Evolutionary conservation across 1,139 yeast genomes (phyloP), one percentile per base, ranked within the genome.

Genomic region (Scheffersomyces titani): DNA sequence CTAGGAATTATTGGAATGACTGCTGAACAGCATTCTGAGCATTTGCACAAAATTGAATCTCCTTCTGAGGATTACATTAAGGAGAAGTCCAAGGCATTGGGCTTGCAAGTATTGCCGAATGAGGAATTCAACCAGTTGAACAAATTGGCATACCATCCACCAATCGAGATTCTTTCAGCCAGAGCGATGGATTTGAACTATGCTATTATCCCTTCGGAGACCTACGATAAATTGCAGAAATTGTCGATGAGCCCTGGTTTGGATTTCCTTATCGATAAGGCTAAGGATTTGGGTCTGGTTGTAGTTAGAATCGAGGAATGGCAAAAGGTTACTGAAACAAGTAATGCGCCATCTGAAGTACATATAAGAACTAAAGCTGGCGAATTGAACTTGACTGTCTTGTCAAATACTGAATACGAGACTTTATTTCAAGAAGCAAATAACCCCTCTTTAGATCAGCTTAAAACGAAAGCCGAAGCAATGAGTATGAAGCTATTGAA

Each of bases 1-100:
- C 54, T 59, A 7, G 69, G 72, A 6, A 60, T 74, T 59, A 62
- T 67, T 13, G 70, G 63, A 6, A 46, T 62, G 22, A 60, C 64
- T 6, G 30, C 45, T 19, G 63, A 60, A 30, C 60, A 64, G 50
- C 64, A 62, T 44, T 60, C 60, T 5, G 59, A 63, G 24, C 44
- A 62, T 19, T 22, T 57, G 6, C 49, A 51, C 19, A 57, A 53
- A 50, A 40, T 61, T 18, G 61, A 62, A 3, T 36, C 49, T 7
- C 67, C 67, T 3, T 52, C 62, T 2, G 52, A 51, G 21, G 64
- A 62, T 19, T 63, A 60, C 54, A 56, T 64, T 56, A 55, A 54
- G 20, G 61, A 58, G 13, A 63, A 62, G 54, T 50, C 62, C n/a
- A 48, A n/a, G 11, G 16, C 13, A 19, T 46, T 46, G 22, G 49